Evolutionary conservation across 371 early-diverging fungal species (phyloP).

Genomic region (Conidiobolus coronatus): DNA sequence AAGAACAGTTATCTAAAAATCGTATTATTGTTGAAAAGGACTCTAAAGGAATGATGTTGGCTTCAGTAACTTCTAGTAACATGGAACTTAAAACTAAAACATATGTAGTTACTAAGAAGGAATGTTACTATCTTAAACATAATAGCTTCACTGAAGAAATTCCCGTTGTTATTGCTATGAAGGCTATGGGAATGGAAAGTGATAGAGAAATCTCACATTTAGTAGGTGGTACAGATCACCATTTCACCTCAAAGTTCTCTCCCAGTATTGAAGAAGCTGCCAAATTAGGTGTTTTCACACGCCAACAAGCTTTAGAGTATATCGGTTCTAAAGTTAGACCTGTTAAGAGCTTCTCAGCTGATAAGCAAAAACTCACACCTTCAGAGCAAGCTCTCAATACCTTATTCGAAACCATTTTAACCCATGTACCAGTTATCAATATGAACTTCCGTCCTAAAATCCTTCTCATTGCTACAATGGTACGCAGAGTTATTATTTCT

Average conservation of each 20-base stretch:
- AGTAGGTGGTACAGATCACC: slow-evolving; percentile 69
- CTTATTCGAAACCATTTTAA: slow-evolving; percentile 78
- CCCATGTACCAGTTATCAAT: slow-evolving; percentile 86
- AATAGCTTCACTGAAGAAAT: slow-evolving; percentile 88
- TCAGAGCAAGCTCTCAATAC: slow-evolving; percentile 84
- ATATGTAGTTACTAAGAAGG: slow-evolving; percentile 51
- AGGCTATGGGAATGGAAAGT: slow-evolving; percentile 86
- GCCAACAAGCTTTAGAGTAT: slow-evolving; percentile 80
- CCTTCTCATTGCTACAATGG: slow-evolving; percentile 93
- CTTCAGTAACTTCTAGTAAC: slow-evolving; percentile 47
- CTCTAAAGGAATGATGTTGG: slow-evolving; percentile 56
- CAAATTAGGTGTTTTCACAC: slow-evolving; percentile 51
- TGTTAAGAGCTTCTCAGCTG: slow-evolving; percentile 25
- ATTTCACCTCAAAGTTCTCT: slow-evolving; percentile 60
- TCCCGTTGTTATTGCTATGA: slow-evolving; percentile 72
- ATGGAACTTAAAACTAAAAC: slow-evolving; percentile 97
- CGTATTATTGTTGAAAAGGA: slow-evolving; percentile 97
- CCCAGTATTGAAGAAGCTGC: slow-evolving; percentile 81
- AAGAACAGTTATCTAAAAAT: slow-evolving; percentile 99
- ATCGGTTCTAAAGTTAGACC: slow-evolving; percentile 65
- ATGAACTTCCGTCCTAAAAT: slow-evolving; percentile 84
- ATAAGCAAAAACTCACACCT: slow-evolving; percentile 12
- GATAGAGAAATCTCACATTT: slow-evolving; percentile 93
- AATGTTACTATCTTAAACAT: slow-evolving; percentile 78
- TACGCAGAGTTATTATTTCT: slow-evolving; percentile 84